These are phyloP conservation scores for Agaricus sinodeliciosus DNA, from an alignment of 768 basidiomycete species.

Conservation along the genomic window DNA sequence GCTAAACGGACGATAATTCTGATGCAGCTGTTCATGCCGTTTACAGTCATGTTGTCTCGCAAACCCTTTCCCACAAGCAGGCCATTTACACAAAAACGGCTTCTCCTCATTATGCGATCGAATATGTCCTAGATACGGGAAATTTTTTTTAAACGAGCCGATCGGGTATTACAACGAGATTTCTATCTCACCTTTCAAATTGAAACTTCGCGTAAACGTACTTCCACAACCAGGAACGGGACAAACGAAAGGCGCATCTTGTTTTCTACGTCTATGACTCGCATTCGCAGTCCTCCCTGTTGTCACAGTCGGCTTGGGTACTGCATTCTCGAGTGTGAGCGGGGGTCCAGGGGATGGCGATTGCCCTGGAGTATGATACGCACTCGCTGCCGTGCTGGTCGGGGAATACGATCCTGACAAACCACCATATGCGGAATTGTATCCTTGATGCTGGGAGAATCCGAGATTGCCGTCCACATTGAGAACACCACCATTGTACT, in stretches of 20 bases:
- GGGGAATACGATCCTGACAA: conserved; percentile 13
- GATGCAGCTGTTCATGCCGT: conserved; percentile 90
- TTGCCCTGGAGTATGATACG: conserved; percentile 10
- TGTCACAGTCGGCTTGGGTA: conserved; percentile 79
- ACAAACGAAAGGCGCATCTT: conserved; percentile 82
- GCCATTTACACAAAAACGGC: conserved; percentile 93
- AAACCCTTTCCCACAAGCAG: conserved; percentile 91
- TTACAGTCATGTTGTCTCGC: conserved; percentile 96
- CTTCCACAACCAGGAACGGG: conserved; percentile 79
- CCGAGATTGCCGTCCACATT: conserved; percentile 1
- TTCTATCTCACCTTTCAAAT: conserved; percentile 65
- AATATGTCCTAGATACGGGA: conserved; percentile 62
- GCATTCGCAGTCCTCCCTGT: conserved; percentile 87
- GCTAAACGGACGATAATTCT: conserved; percentile 86
- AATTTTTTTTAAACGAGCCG: conserved; percentile 8
- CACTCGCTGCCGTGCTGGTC: conserved; percentile 5
- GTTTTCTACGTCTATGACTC: conserved; percentile 77
- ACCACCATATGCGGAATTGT: conserved; percentile 9
- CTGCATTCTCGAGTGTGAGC: conserved; percentile 8
- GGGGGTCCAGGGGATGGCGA: conserved; percentile 8
- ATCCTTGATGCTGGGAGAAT: conserved; percentile 3
- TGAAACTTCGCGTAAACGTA: conserved; percentile 90
- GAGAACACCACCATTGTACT: conserved; percentile 6
- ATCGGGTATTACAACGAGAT: conserved; percentile 6
- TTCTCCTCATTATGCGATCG: conserved; percentile 93